These are phyloP conservation scores for Amborella trichopoda DNA, from an alignment of 164 flowering plant genomes.

Conservation along the genomic window DNA sequence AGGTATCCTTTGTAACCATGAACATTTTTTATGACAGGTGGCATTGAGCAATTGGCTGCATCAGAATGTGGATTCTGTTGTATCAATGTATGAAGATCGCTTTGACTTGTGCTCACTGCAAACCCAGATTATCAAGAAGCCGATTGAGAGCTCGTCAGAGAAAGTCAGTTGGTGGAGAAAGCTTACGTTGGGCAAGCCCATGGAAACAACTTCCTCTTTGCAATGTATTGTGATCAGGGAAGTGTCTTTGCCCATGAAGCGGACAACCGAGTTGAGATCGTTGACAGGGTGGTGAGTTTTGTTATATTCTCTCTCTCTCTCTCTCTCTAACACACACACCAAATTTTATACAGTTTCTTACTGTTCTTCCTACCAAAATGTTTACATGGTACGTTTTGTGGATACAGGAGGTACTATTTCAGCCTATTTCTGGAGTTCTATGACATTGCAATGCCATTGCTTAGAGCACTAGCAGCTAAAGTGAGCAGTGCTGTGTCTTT, in stretches of 20 bases:
- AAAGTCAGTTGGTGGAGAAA: constrained; percentile 57
- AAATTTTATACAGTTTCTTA: background rate
- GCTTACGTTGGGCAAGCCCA: constrained; percentile 23
- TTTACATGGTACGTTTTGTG: constrained; percentile 4
- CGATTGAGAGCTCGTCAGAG: constrained; percentile 16
- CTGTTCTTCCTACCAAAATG: background rate
- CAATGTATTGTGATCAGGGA: constrained; percentile 29
- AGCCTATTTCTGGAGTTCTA: constrained; percentile 82
- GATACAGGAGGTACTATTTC: constrained; percentile 91
- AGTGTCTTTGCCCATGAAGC: constrained; percentile 56
- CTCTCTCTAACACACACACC: background rate
- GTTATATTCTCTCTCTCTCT: background rate
- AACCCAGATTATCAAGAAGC: constrained; percentile 20
- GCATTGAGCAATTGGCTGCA: constrained; percentile 74
- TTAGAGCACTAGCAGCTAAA: constrained; percentile 44
- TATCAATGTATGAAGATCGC: constrained; percentile 88
- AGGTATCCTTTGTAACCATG: too few species aligned
- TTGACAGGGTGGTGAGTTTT: constrained; percentile 67
- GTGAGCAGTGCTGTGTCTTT: constrained; percentile 74
- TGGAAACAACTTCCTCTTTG: constrained; percentile 13
- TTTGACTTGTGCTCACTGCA: constrained; percentile 59
- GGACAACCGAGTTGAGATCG: constrained; percentile 76
- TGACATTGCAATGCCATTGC: constrained; percentile 69
- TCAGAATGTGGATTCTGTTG: constrained; percentile 69
- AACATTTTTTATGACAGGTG: too few species aligned